A percentile compares a stretch with the other conserved stretches of the same genome.
phyloP scores from a whole-genome alignment of 2,329 filamentous ascomycete genomes.

The Aspergillus sp. region DNA sequence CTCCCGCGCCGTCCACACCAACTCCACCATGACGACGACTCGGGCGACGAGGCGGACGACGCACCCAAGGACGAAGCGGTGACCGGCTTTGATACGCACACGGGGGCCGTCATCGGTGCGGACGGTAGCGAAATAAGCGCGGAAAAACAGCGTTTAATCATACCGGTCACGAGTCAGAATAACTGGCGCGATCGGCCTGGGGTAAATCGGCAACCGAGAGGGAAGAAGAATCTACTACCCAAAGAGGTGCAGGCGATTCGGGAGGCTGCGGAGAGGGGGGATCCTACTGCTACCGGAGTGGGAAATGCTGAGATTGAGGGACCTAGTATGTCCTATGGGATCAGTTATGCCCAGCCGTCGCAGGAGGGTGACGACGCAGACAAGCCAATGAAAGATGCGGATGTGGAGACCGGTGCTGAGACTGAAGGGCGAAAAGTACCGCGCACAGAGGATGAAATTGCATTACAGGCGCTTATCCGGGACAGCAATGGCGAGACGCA shows the following conservation, averaged over 20 bases:
- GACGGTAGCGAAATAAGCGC: constrained; percentile 26
- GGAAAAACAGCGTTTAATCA: constrained; percentile 59
- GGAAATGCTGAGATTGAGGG: constrained; percentile 42
- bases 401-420: constrained; percentile 1
- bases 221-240: constrained; percentile 55
- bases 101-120: constrained; percentile 32
- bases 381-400: constrained; percentile 20
- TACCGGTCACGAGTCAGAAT: constrained; percentile 72
- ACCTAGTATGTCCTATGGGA: constrained; percentile 45
- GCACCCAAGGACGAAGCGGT: constrained; percentile 38
- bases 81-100: constrained; percentile 46
- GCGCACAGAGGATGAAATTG: constrained; percentile 53
- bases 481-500: constrained; percentile 39
- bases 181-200: constrained; percentile 52
- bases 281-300: constrained; percentile 12
- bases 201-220: constrained; percentile 43
- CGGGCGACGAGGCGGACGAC: constrained; percentile 33
- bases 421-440: constrained; percentile 19
- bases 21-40: constrained; percentile 45
- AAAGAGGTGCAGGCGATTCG: constrained; percentile 45
- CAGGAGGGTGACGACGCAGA: constrained; percentile 10
- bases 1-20: constrained; percentile 24
- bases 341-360: constrained; percentile 42
- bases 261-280: constrained; percentile 32
- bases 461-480: constrained; percentile 59